Evolutionary conservation across 352 stramenopile genomes (phyloP).

Genomic region (Nothophytophthora sp.): DNA sequence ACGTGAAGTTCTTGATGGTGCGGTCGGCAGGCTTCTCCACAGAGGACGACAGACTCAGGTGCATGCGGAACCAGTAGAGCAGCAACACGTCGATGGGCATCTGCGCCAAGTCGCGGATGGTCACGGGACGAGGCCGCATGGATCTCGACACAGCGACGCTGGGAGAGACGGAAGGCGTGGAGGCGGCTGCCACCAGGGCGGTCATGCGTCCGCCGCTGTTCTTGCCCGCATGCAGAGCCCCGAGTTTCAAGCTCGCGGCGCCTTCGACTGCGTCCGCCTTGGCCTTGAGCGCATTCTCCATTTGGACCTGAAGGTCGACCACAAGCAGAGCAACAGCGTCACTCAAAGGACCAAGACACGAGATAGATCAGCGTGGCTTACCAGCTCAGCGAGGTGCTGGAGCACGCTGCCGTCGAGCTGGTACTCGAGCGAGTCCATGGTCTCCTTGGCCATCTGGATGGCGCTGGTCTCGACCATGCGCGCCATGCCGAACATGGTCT

Average conservation of each 20-base stretch:
- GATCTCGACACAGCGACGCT: conserved; percentile 8
- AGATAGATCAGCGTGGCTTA: conserved; percentile 9
- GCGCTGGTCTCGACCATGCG: conserved; percentile 82
- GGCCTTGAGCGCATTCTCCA: conserved; percentile 59
- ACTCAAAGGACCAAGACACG: background rate
- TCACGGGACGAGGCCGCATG: conserved; percentile 29
- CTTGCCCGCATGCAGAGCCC: conserved; percentile 19
- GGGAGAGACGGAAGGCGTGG: conserved; percentile 22
- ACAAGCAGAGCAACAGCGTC: background rate
- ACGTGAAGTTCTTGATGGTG: conserved; percentile 79
- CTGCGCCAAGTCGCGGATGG: conserved; percentile 59
- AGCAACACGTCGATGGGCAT: conserved; percentile 78
- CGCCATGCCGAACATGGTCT: conserved; percentile 84
- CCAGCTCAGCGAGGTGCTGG: conserved; percentile 62
- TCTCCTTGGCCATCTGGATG: conserved; percentile 85
- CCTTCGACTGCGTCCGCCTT: conserved; percentile 32
- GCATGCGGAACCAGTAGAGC: conserved; percentile 77
- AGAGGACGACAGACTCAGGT: conserved; percentile 62
- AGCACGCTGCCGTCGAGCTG: conserved; percentile 71
- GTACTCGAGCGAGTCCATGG: conserved; percentile 80
- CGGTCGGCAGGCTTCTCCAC: conserved; percentile 69
- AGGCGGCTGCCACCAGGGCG: too few species aligned
- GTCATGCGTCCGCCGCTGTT: conserved; percentile 10
- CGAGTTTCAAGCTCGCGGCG: conserved; percentile 3
- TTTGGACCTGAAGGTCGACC: conserved; percentile 45